Base-by-base conservation (phyloP, 1,284 basidiomycete genomes). In the Rhodotorula sp. region DNA sequence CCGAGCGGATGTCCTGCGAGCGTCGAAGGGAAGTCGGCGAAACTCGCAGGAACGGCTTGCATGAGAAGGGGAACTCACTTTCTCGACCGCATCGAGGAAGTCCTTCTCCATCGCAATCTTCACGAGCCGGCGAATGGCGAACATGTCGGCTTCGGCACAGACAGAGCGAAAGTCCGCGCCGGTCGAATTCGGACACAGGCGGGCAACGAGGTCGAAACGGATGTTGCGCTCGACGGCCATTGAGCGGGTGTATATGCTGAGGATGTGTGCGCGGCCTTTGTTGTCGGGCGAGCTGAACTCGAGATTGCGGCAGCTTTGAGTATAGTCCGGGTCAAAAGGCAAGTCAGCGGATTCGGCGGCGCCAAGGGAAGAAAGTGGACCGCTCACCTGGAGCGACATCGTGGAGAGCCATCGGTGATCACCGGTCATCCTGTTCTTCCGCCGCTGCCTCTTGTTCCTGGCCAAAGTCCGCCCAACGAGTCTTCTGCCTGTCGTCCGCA, bases 141-240 rank as follows among this genome's bases (percentile, higher is more conserved):
- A 99, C 96, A 99, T 99, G 55, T 96, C 96, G 46, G 96, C 96
- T 85, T 98, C 96, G 24, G 96, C 99, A 15, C 94, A 94, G 15
- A 99, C 95, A 34, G 92, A 94, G 63, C 94, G 89, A 70, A 99
- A 82, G 82, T 99, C 96, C 32, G 96, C 96, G 74, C 96, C 96
- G 4, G 96, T 98, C 2, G 95, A 94, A 80, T 97, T 97, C 29
- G 96, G 95, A 81, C 96, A 99, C 68, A 99, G 83, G 47, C 96
- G 89, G 27, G 95, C 94, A 77, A 99, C 96, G 54, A 99, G 86
- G 79, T 98, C 94, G 81, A 95, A 99, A 66, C 96, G 91, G 78
- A 99, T 99, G 78, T 95, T 91, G 71, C 94, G 86, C 81, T 98
- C 95, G 46, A 95, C 92, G 70, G 91, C 95, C 96, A 99, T 99